Evolutionary conservation across 768 basidiomycete genomes (phyloP).

Genomic region (Rickenella mellea): DNA sequence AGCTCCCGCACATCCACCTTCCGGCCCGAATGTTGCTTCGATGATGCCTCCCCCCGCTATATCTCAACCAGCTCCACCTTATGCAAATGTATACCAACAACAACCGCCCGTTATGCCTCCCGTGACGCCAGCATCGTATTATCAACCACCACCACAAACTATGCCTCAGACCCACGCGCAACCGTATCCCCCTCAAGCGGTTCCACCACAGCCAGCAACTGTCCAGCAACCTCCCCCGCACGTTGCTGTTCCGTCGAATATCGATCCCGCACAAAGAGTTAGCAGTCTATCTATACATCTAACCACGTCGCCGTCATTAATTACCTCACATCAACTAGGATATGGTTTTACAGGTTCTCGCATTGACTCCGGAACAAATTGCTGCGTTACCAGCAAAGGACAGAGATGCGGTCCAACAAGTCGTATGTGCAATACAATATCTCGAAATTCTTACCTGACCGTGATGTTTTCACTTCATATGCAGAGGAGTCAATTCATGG

Average conservation of each 20-base stretch:
- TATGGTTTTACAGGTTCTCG: slow-evolving; percentile 82
- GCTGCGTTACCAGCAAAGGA: slow-evolving; percentile 71
- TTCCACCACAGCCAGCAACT: slow-evolving; percentile 22
- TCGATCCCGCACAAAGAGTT: slow-evolving; percentile 46
- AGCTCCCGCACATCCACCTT: slow-evolving; percentile 13
- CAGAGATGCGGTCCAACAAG: slow-evolving; percentile 66
- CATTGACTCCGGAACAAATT: slow-evolving; percentile 75
- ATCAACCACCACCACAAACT: slow-evolving; percentile 20
- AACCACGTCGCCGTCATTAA: slow-evolving; percentile 5
- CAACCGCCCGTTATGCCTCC: slow-evolving; percentile 22
- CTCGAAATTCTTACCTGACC: not conserved
- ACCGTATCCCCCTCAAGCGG: slow-evolving; percentile 19
- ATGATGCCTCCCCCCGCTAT: slow-evolving; percentile 19
- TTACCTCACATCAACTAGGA: slow-evolving; percentile 32
- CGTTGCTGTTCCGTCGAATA: slow-evolving; percentile 19
- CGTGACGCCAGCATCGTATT: slow-evolving; percentile 21
- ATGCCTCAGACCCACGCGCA: slow-evolving; percentile 23
- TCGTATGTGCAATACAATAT: slow-evolving; percentile 32
- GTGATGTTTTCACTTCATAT: not conserved
- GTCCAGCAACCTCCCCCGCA: slow-evolving; percentile 21
- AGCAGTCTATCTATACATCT: slow-evolving; percentile 13
- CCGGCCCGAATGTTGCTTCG: slow-evolving; percentile 22
- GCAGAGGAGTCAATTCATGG: not conserved
- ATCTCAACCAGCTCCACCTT: slow-evolving; percentile 20
- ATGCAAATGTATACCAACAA: no score